Conservation (phyloP, 2,329 filamentous ascomycete genomes). For the Colletotrichum gloeosporioides region DNA sequence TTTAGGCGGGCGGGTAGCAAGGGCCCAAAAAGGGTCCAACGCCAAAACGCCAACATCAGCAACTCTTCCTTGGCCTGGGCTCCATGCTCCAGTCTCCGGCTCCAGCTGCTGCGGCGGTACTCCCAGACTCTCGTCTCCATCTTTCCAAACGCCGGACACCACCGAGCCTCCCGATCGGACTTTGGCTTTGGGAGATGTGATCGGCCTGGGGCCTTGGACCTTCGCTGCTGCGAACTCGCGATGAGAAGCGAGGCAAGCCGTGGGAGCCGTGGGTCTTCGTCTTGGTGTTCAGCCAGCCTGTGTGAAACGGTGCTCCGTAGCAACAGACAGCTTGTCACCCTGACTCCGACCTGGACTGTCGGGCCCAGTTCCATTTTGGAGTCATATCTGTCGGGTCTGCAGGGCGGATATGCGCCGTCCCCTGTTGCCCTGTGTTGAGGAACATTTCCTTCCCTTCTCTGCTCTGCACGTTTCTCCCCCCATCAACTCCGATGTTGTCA, state of each 20-base stretch:
- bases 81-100: constrained; percentile 7
- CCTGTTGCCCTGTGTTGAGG: background rate
- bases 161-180: constrained; percentile 21
- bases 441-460: background rate
- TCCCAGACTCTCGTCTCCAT: constrained; percentile 10
- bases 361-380: constrained; percentile 15
- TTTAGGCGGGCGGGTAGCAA: background rate
- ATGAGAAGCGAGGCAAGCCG: constrained; percentile 6
- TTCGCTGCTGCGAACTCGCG: background rate
- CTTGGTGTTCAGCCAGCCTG: constrained; percentile 2
- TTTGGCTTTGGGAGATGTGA: constrained; percentile 5
- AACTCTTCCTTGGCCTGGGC: background rate
- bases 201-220: background rate
- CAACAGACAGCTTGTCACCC: constrained; percentile 1
- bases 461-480: background rate
- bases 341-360: constrained; percentile 6
- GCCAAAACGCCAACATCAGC: background rate
- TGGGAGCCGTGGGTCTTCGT: constrained; percentile 13
- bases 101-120: constrained; percentile 14
- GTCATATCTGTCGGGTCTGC: constrained; percentile 8
- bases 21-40: constrained; percentile 11
- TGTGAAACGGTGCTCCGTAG: constrained; percentile 20
- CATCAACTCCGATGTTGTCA: constrained; percentile 7
- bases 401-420: constrained; percentile 10
- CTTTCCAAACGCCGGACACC: constrained; percentile 20